Conservation (phyloP, 2,329 filamentous ascomycete genomes). For the Fusarium sp. region DNA sequence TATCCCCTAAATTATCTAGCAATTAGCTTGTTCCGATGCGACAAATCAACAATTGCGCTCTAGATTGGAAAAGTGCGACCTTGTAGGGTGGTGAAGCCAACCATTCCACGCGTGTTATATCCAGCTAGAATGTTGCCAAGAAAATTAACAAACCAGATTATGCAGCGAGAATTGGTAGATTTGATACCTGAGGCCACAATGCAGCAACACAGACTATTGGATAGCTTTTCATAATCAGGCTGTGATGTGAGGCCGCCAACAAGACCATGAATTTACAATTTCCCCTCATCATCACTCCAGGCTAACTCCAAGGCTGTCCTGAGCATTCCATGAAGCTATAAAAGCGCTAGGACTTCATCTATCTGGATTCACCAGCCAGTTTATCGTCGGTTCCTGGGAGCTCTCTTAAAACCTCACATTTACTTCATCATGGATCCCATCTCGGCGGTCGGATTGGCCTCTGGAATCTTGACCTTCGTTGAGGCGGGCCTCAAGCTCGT, state of each 20-base stretch:
- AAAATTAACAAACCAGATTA: neutral
- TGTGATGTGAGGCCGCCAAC: neutral
- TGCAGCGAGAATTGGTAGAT: neutral
- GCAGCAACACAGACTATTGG: neutral
- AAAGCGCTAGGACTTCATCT: fast-evolving
- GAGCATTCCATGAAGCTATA: neutral
- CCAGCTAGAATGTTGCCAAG: neutral
- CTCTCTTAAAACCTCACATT: neutral
- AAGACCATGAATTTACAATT: neutral
- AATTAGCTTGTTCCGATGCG: neutral
- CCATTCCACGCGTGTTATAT: fast-evolving
- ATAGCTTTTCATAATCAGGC: neutral
- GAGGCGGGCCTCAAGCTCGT: neutral
- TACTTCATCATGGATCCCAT: neutral
- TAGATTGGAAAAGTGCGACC: neutral
- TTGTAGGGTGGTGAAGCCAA: neutral
- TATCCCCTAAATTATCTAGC: fast-evolving
- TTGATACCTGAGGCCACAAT: neutral
- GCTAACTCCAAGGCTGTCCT: neutral
- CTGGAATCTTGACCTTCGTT: neutral
- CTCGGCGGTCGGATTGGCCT: neutral
- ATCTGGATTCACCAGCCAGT: neutral
- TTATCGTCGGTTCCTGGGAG: fast-evolving
- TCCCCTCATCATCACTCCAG: neutral
- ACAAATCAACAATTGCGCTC: neutral